Conservation (phyloP, 495 filamentous ascomycete species). For the Penicillium cosmopolitanum region DNA sequence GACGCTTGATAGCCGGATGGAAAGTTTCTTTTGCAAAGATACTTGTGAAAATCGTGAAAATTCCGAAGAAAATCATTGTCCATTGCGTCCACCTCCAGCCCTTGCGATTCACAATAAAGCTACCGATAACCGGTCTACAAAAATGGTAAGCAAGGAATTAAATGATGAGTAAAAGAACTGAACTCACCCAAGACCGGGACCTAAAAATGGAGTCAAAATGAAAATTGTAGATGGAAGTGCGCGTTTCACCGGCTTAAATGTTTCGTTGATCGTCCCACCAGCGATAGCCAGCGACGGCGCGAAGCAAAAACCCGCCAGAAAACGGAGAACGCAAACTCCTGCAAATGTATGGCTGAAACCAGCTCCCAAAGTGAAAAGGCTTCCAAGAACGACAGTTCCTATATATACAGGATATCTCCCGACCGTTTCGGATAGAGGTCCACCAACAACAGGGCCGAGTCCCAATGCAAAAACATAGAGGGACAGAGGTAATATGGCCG, state of each 20-base stretch:
- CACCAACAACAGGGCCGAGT: slow-evolving; percentile 61
- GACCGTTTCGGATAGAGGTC: slow-evolving; percentile 62
- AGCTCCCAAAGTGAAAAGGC: slow-evolving; percentile 65
- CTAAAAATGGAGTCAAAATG: slow-evolving; percentile 45
- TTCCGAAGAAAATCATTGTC: slow-evolving; percentile 51
- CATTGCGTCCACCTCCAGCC: slow-evolving; percentile 68
- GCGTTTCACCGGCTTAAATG: slow-evolving; percentile 35
- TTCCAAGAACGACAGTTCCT: slow-evolving; percentile 52
- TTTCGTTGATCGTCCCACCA: slow-evolving; percentile 51
- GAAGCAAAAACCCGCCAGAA: slow-evolving; percentile 61
- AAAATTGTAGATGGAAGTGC: slow-evolving; percentile 39
- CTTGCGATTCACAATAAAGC: slow-evolving; percentile 60
- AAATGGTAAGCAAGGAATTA: slow-evolving; percentile 37
- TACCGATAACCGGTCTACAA: slow-evolving; percentile 62
- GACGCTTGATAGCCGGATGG: slow-evolving; percentile 60
- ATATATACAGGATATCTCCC: slow-evolving; percentile 61
- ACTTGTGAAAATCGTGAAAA: slow-evolving; percentile 38
- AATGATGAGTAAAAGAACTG: background rate
- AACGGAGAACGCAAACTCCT: slow-evolving; percentile 57
- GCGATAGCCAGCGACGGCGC: slow-evolving; percentile 45
- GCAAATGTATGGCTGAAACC: slow-evolving; percentile 61
- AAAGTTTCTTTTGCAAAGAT: slow-evolving; percentile 59
- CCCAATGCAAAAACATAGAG: slow-evolving; percentile 61
- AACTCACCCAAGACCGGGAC: slow-evolving; percentile 43
- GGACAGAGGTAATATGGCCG: slow-evolving; percentile 57